These are phyloP conservation scores for Pyrenophora tritici-repentis DNA, from an alignment of 2,329 filamentous ascomycete genomes.

Conservation along the genomic window DNA sequence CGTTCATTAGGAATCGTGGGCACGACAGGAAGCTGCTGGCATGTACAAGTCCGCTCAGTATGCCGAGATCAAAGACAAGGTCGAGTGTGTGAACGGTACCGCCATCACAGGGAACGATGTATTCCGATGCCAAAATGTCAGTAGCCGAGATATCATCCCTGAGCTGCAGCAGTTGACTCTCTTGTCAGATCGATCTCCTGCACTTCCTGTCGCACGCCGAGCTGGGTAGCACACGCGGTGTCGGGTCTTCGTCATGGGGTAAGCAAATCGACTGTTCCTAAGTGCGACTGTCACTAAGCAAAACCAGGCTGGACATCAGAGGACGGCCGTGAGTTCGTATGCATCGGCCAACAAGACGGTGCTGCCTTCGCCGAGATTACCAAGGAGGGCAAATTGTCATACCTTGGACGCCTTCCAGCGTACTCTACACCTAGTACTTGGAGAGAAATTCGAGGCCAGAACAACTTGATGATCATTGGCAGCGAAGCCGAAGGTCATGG, in stretches of 20 bases:
- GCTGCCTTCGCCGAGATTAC: slow-evolving; percentile 61
- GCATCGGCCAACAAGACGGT: slow-evolving; percentile 60
- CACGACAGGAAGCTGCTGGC: slow-evolving; percentile 40
- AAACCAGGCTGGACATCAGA: slow-evolving; percentile 55
- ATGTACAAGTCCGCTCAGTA: slow-evolving; percentile 44
- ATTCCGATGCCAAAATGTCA: slow-evolving; percentile 42
- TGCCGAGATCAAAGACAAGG: slow-evolving; percentile 38
- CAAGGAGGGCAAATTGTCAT: slow-evolving; percentile 56
- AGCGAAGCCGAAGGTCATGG: slow-evolving; percentile 54
- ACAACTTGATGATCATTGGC: slow-evolving; percentile 53
- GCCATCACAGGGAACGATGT: slow-evolving; percentile 43
- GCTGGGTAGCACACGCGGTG: slow-evolving; percentile 55
- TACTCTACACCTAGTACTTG: slow-evolving; percentile 54
- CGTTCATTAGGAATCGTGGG: slow-evolving; percentile 44
- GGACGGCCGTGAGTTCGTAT: slow-evolving; percentile 60
- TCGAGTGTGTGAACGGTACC: slow-evolving; percentile 46
- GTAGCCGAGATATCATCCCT: background rate
- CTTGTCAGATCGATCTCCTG: slow-evolving; percentile 57
- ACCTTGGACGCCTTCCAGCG: slow-evolving; percentile 60
- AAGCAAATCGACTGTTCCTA: background rate
- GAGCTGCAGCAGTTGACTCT: slow-evolving; percentile 5
- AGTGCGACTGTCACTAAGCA: slow-evolving; percentile 4
- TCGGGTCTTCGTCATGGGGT: slow-evolving; percentile 57
- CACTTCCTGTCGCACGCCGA: slow-evolving; percentile 61
- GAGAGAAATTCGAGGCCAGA: slow-evolving; percentile 58